Evolutionary conservation across 1,284 basidiomycete genomes (phyloP).

Genomic region (Marasmius tenuissimus): DNA sequence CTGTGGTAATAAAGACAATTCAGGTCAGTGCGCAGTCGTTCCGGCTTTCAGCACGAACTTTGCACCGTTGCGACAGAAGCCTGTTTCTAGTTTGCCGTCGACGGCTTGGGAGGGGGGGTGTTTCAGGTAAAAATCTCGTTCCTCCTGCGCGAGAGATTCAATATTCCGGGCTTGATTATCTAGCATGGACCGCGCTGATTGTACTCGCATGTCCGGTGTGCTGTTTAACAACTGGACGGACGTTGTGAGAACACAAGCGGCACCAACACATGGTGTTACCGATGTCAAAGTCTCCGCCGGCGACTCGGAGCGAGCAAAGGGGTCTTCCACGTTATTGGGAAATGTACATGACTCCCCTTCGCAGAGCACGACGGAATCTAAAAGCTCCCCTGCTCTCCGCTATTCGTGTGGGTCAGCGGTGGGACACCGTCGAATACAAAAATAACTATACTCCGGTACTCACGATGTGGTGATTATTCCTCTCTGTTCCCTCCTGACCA

Average conservation of each 20-base stretch:
- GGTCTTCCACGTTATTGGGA: neutral
- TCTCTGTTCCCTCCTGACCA: constrained; percentile 53
- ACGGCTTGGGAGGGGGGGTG: constrained; percentile 56
- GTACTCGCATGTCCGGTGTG: constrained; percentile 21
- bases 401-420: constrained; percentile 15
- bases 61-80: constrained; percentile 51
- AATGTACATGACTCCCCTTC: neutral
- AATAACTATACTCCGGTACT: constrained; percentile 23
- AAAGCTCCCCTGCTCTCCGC: constrained; percentile 40
- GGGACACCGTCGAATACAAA: neutral
- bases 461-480: constrained; percentile 62
- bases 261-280: constrained; percentile 44
- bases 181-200: constrained; percentile 39
- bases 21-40: constrained; percentile 3
- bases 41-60: constrained; percentile 2
- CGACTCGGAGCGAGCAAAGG: neutral
- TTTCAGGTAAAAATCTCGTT: constrained; percentile 37
- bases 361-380: constrained; percentile 30
- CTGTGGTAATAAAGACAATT: constrained; percentile 25
- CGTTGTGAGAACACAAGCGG: constrained; percentile 52
- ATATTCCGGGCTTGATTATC: constrained; percentile 36
- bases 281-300: neutral
- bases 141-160: constrained; percentile 31
- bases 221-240: constrained; percentile 49
- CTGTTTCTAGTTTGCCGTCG: constrained; percentile 47